These are phyloP conservation scores for Malus asiatica DNA, from an alignment of 306 rosid species.

Conservation along the genomic window DNA sequence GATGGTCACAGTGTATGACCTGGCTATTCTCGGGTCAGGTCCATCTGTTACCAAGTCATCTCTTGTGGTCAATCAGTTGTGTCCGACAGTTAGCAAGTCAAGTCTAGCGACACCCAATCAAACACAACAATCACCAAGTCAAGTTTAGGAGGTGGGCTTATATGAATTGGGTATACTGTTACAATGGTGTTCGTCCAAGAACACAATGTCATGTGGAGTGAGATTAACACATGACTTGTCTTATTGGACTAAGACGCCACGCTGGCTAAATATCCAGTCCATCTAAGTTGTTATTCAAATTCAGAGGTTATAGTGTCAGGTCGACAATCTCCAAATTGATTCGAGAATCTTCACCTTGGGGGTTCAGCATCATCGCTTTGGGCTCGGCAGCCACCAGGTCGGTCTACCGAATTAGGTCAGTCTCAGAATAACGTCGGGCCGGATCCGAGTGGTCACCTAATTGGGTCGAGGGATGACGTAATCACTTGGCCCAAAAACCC, in stretches of 20 bases:
- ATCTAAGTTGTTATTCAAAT: neutral
- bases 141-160: no score
- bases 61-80: no score
- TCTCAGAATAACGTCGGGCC: no score
- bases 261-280: fast-evolving
- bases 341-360: neutral
- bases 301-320: neutral
- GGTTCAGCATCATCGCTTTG: neutral
- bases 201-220: no score
- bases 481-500: neutral
- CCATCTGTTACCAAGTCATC: no score
- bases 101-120: no score
- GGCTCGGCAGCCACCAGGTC: neutral
- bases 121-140: no score
- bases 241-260: fast-evolving
- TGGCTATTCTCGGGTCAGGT: no score
- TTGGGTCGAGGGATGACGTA: neutral
- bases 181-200: no score
- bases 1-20: no score
- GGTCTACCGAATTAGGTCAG: neutral
- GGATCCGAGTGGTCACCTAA: neutral
- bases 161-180: no score
- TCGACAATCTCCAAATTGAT: neutral
- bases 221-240: neutral
- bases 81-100: no score